Conservation (phyloP, 345 rosid genomes). For the Melastoma malabathricum region DNA sequence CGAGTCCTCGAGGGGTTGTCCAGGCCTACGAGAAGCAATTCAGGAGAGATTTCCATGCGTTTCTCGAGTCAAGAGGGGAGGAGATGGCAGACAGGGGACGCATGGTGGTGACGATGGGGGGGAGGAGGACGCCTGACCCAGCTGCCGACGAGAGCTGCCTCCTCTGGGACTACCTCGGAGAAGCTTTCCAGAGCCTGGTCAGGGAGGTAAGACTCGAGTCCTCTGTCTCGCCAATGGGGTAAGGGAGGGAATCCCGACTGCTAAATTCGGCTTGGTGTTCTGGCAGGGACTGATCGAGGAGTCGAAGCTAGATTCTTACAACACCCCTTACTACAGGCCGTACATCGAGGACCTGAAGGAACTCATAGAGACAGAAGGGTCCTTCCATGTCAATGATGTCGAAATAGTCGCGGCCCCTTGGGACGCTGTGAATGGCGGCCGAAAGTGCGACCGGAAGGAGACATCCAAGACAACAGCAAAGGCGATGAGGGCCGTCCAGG, state of each 20-base stretch:
- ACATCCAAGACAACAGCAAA: slow-evolving; percentile 17
- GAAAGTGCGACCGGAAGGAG: slow-evolving; percentile 8
- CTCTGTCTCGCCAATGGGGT: not conserved
- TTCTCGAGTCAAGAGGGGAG: slow-evolving; percentile 17
- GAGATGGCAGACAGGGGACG: slow-evolving; percentile 29
- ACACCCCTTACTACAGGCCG: slow-evolving; percentile 25
- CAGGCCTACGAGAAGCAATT: slow-evolving; percentile 27
- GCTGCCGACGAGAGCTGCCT: slow-evolving; percentile 22
- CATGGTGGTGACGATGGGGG: slow-evolving; percentile 21
- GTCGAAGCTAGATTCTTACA: slow-evolving; percentile 20
- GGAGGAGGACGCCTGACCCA: slow-evolving; percentile 24
- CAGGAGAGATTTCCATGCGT: slow-evolving; percentile 23
- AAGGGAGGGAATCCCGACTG: not conserved
- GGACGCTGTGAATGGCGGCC: slow-evolving; percentile 20
- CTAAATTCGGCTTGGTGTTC: no score
- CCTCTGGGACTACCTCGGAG: slow-evolving; percentile 37
- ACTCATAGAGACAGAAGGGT: slow-evolving; percentile 27
- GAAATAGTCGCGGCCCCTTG: slow-evolving; percentile 10
- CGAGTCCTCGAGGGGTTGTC: slow-evolving; percentile 16
- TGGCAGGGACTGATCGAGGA: slow-evolving; percentile 23
- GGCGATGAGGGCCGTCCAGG: slow-evolving; percentile 22
- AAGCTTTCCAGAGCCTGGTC: slow-evolving; percentile 29
- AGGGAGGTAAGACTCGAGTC: slow-evolving; percentile 10
- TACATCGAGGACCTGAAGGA: slow-evolving; percentile 18
- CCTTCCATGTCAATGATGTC: slow-evolving; percentile 17